Evolutionary conservation across 176 grass and related monocot species (phyloP).

Genomic region (Raddia distichophylla): DNA sequence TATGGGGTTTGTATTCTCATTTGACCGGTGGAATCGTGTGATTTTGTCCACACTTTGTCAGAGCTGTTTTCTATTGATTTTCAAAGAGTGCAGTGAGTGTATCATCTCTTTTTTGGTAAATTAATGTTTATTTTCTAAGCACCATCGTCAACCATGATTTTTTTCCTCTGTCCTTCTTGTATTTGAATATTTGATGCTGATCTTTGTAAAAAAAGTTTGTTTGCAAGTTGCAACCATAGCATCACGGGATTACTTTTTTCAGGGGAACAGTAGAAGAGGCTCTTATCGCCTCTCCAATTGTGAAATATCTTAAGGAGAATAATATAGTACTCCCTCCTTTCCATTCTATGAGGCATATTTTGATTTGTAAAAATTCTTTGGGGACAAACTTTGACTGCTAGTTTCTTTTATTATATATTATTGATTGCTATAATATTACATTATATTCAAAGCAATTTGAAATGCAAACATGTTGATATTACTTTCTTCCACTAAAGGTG

Average conservation of each 20-base stretch:
- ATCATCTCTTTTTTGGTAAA: background rate
- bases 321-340: no score
- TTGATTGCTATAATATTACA: no score
- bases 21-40: background rate
- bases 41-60: background rate
- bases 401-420: no score
- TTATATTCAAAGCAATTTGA: no score
- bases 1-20: background rate
- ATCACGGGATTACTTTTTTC: background rate
- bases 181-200: background rate
- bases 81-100: slow-evolving; percentile 19
- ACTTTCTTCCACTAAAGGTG: no score
- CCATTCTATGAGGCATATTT: no score
- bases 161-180: background rate
- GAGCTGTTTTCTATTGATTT: slow-evolving; percentile 12
- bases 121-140: background rate
- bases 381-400: no score
- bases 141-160: background rate
- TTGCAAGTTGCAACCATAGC: background rate
- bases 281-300: no score
- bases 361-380: no score
- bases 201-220: background rate
- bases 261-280: no score
- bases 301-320: no score
- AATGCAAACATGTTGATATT: no score